These are phyloP conservation scores for Micractinium sp. DNA, from an alignment of 139 green algal species.

Conservation along the genomic window DNA sequence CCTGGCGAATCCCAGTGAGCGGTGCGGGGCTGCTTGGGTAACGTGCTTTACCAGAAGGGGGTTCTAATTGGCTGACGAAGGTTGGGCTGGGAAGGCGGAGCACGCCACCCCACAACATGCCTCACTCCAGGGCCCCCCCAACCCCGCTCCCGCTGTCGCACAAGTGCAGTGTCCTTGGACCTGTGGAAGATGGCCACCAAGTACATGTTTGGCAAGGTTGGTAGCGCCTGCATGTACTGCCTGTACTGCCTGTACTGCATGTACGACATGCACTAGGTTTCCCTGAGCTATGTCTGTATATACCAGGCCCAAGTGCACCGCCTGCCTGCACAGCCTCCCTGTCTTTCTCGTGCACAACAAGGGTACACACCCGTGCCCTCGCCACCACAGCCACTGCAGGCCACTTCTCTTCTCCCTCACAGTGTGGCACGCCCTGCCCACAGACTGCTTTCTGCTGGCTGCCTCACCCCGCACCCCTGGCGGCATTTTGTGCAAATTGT, in stretches of 20 bases:
- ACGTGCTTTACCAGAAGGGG: too few relatives aligned
- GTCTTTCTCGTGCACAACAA: background rate
- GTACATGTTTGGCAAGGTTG: constrained; percentile 50
- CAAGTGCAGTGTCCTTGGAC: constrained; percentile 47
- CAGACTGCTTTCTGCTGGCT: too few relatives aligned
- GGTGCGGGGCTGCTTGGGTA: too few relatives aligned
- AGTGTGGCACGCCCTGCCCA: too few relatives aligned
- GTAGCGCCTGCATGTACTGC: background rate
- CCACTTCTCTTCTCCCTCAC: too few relatives aligned
- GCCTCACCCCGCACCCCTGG: too few relatives aligned
- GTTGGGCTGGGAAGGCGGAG: too few relatives aligned
- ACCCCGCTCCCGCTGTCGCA: background rate
- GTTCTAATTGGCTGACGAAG: too few relatives aligned
- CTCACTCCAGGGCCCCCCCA: background rate
- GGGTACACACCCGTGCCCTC: too few relatives aligned
- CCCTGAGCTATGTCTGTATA: too few relatives aligned
- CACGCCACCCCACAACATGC: background rate
- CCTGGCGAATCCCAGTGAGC: constrained; percentile 33
- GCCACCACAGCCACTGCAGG: too few relatives aligned
- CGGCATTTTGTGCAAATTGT: too few relatives aligned
- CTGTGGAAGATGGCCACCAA: constrained; percentile 48
- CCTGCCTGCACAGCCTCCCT: background rate
- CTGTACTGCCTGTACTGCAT: background rate
- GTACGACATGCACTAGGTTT: background rate
- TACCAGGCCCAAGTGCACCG: background rate